A percentile compares a stretch with the other conserved stretches of the same genome.
phyloP scores from a whole-genome alignment of 1,139 yeast species.

The Kodamaea sp. region DNA sequence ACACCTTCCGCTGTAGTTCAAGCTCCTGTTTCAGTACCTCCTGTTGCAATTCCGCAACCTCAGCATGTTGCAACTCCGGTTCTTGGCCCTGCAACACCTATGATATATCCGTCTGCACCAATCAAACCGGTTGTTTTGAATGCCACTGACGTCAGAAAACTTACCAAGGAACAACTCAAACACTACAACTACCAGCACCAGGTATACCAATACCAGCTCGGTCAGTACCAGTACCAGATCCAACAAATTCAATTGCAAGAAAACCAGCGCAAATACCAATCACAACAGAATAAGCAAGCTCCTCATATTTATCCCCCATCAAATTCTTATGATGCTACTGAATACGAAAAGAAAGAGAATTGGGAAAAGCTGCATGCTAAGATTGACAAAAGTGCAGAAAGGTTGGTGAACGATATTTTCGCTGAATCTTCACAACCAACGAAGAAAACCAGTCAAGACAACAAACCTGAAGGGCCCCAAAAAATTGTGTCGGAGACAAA shows the following conservation, averaged over 20 bases:
- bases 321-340: constrained; percentile 13
- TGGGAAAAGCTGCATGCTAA: constrained; percentile 30
- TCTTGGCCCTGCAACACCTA: too few species aligned
- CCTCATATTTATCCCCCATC: constrained; percentile 1
- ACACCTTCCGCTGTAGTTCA: too few species aligned
- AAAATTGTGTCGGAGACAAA: constrained; percentile 3
- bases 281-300: not conserved
- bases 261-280: constrained; percentile 3
- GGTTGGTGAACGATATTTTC: constrained; percentile 45
- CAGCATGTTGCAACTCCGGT: too few species aligned
- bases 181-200: constrained; percentile 27
- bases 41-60: too few species aligned
- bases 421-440: constrained; percentile 12
- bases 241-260: constrained; percentile 16
- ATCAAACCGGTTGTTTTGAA: constrained; percentile 21
- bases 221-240: constrained; percentile 7
- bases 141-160: constrained; percentile 18
- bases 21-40: constrained; percentile 7
- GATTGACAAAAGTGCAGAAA: constrained; percentile 33
- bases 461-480: constrained; percentile 5
- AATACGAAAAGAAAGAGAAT: constrained; percentile 37
- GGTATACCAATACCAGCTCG: constrained; percentile 20
- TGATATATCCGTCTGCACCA: too few species aligned
- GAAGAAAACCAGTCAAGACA: constrained; percentile 5
- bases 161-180: constrained; percentile 25